Evolutionary conservation across 73 alveolate species (phyloP).

Genomic region (Symbiodinium natans): DNA sequence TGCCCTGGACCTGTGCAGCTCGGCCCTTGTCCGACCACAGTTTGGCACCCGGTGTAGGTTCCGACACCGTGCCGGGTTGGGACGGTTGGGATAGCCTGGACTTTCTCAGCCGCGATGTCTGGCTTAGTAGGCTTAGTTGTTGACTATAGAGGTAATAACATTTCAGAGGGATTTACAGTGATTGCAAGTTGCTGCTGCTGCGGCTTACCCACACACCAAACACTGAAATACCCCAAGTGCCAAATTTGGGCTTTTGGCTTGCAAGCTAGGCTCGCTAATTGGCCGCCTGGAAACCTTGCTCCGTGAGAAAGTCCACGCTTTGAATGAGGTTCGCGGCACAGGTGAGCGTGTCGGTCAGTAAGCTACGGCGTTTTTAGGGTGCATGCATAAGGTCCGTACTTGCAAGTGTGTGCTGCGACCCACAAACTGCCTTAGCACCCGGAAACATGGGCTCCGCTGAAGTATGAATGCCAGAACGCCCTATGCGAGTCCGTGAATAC

Average conservation of each 20-base stretch:
- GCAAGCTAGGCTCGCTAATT: no score
- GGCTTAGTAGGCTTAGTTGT: not conserved
- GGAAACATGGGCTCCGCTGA: no score
- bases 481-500: not conserved
- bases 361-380: no score
- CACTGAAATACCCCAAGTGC: not conserved
- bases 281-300: no score
- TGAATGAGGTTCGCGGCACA: no score
- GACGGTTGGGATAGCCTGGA: not conserved
- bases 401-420: no score
- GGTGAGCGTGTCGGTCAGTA: no score
- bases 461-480: not conserved
- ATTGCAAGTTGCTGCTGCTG: not conserved
- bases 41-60: not conserved
- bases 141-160: not conserved
- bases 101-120: not conserved
- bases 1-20: not conserved
- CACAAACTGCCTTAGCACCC: no score
- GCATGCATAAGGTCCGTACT: no score
- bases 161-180: not conserved
- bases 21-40: not conserved
- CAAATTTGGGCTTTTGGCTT: no score
- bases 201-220: not conserved
- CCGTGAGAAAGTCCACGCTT: no score
- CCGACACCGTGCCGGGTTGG: slow-evolving; percentile 21